These are phyloP conservation scores for Trametes meyenii DNA, from an alignment of 768 basidiomycete genomes.

Conservation along the genomic window DNA sequence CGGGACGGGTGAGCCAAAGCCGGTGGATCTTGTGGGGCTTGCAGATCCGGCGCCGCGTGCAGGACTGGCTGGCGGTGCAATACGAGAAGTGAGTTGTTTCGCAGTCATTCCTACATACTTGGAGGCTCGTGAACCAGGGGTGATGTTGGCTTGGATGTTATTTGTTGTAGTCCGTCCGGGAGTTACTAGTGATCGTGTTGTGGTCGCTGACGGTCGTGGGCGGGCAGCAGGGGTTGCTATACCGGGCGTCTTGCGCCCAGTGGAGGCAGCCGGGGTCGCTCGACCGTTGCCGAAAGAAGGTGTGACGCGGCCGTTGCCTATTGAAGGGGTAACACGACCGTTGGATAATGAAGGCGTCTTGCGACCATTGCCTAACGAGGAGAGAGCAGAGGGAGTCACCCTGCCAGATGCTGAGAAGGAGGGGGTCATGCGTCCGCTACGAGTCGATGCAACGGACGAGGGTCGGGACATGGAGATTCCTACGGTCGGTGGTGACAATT, in stretches of 20 bases:
- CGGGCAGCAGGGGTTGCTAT: constrained; percentile 22
- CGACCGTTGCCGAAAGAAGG: constrained; percentile 53
- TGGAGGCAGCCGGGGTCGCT: constrained; percentile 44
- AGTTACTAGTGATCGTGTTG: constrained; percentile 26
- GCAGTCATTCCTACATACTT: constrained; percentile 87
- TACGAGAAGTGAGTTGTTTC: constrained; percentile 66
- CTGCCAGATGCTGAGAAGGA: constrained; percentile 48
- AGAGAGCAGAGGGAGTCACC: constrained; percentile 46
- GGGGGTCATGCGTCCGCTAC: constrained; percentile 48
- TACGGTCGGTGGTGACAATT: constrained; percentile 79
- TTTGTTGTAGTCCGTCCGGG: constrained; percentile 24
- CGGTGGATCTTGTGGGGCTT: constrained; percentile 27
- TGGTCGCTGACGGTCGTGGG: constrained; percentile 20
- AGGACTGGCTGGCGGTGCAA: constrained; percentile 22
- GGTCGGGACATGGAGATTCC: constrained; percentile 60
- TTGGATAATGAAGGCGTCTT: constrained; percentile 56
- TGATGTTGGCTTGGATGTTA: constrained; percentile 50
- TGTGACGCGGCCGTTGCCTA: constrained; percentile 39
- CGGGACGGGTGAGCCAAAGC: constrained; percentile 24
- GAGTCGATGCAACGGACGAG: constrained; percentile 78
- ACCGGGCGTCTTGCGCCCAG: constrained; percentile 31
- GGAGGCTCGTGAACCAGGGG: constrained; percentile 82
- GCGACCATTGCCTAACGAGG: constrained; percentile 45
- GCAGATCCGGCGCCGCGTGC: constrained; percentile 23
- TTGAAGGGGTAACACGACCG: constrained; percentile 24